phyloP scores from a whole-genome alignment of 2,329 filamentous ascomycete genomes.

The Geosmithia flava region DNA sequence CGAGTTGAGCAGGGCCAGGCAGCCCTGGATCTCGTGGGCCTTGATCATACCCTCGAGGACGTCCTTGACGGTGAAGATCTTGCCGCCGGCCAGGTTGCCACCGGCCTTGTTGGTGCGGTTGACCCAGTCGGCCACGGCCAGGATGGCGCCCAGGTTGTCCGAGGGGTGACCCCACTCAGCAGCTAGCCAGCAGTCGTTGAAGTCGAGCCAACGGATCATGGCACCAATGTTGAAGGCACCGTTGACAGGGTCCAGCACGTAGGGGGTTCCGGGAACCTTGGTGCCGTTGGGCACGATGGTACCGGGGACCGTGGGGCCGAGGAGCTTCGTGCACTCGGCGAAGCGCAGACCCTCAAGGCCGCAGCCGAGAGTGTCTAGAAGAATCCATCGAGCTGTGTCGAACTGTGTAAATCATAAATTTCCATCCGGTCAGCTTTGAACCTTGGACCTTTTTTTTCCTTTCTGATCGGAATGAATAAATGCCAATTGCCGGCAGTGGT shows the following conservation, averaged over 20 bases:
- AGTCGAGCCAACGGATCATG: slow-evolving; percentile 98
- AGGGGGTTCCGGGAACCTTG: slow-evolving; percentile 81
- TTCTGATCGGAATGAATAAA: not conserved
- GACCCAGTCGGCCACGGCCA: slow-evolving; percentile 95
- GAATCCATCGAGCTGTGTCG: slow-evolving; percentile 92
- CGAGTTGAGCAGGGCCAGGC: slow-evolving; percentile 91
- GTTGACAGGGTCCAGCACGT: slow-evolving; percentile 89
- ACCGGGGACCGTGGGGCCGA: slow-evolving; percentile 83
- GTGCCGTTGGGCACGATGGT: slow-evolving; percentile 87
- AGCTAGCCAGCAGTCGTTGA: slow-evolving; percentile 99
- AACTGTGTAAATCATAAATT: slow-evolving; percentile 38
- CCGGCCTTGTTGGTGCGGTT: slow-evolving; percentile 73
- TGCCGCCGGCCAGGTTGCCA: slow-evolving; percentile 74
- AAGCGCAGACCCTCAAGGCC: slow-evolving; percentile 92
- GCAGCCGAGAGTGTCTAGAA: slow-evolving; percentile 93
- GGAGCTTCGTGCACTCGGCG: slow-evolving; percentile 88
- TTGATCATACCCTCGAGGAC: slow-evolving; percentile 97
- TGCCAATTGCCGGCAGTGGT: not conserved
- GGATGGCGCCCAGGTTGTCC: slow-evolving; percentile 93
- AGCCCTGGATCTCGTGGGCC: slow-evolving; percentile 97
- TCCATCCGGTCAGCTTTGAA: not conserved
- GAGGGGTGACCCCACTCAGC: slow-evolving; percentile 99
- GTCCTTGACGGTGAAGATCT: slow-evolving; percentile 78
- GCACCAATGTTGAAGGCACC: slow-evolving; percentile 98
- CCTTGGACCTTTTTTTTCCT: not conserved